These are phyloP conservation scores for Brachypodium distachyon DNA, from an alignment of 202 grass and related monocot species.

Conservation along the genomic window DNA sequence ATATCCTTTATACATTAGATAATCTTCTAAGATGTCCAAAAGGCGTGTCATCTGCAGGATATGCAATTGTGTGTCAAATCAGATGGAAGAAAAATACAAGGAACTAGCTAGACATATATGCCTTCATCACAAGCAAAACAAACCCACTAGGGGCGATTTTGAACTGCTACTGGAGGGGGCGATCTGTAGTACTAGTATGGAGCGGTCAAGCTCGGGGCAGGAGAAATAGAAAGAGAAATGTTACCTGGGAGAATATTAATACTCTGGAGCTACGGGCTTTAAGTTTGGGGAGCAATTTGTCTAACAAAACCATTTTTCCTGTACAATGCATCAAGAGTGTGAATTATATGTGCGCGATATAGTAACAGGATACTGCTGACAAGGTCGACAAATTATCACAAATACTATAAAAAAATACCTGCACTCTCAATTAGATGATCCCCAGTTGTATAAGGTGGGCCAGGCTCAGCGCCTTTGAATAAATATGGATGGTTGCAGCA, in stretches of 20 bases:
- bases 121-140: neutral
- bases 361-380: neutral
- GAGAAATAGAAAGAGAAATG: neutral
- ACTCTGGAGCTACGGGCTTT: constrained; percentile 71
- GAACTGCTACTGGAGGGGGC: no score
- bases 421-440: constrained; percentile 77
- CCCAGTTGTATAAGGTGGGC: constrained; percentile 74
- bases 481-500: constrained; percentile 88
- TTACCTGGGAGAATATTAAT: constrained; percentile 82
- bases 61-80: neutral
- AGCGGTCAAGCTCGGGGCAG: neutral
- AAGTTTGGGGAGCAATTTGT: constrained; percentile 64
- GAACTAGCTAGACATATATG: neutral
- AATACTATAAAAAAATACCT: constrained; percentile 26
- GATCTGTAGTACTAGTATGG: neutral
- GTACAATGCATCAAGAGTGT: constrained; percentile 24
- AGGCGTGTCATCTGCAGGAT: constrained; percentile 87
- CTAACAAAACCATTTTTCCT: constrained; percentile 78
- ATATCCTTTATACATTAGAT: constrained; percentile 86
- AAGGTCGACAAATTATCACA: neutral
- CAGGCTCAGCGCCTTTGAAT: constrained; percentile 78
- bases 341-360: neutral
- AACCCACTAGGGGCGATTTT: no score
- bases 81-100: neutral
- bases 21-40: constrained; percentile 94